phyloP scores from a whole-genome alignment of 305 asterid genomes.

The Fraxinus greggii region DNA sequence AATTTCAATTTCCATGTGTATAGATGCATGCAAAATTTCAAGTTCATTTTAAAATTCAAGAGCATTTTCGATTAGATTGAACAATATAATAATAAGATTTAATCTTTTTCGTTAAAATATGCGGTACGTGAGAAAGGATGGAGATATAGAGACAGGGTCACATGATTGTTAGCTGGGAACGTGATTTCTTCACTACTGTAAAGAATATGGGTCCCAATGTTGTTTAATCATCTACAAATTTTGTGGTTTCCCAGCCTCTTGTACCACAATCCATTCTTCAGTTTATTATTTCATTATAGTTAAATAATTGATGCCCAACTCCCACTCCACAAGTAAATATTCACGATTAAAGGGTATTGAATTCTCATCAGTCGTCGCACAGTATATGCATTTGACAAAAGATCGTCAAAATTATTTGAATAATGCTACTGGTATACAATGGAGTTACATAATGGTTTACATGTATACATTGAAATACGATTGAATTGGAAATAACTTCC shows the following conservation, averaged over 20 bases:
- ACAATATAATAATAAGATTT: neutral
- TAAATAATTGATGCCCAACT: neutral
- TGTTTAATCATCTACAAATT: neutral
- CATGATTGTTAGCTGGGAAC: neutral
- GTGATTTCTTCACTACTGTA: neutral
- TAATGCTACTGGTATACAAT: too few species aligned
- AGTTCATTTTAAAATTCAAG: neutral
- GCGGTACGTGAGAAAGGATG: neutral
- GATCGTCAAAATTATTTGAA: neutral
- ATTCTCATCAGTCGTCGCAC: neutral
- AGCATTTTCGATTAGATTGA: neutral
- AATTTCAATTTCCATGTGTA: neutral
- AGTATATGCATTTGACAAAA: neutral
- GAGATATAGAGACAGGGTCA: neutral
- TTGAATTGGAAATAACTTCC: too few species aligned
- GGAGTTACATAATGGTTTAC: too few species aligned
- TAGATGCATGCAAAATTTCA: neutral
- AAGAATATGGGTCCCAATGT: neutral
- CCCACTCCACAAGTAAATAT: neutral
- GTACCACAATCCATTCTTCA: neutral
- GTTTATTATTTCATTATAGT: neutral
- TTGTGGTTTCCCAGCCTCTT: neutral
- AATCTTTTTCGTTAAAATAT: neutral
- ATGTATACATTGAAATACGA: too few species aligned
- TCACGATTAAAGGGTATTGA: neutral